Percentiles rank a stretch among this genome's conserved stretches.
phyloP scores from a whole-genome alignment of 306 rosid genomes.

The Geum urbanum region DNA sequence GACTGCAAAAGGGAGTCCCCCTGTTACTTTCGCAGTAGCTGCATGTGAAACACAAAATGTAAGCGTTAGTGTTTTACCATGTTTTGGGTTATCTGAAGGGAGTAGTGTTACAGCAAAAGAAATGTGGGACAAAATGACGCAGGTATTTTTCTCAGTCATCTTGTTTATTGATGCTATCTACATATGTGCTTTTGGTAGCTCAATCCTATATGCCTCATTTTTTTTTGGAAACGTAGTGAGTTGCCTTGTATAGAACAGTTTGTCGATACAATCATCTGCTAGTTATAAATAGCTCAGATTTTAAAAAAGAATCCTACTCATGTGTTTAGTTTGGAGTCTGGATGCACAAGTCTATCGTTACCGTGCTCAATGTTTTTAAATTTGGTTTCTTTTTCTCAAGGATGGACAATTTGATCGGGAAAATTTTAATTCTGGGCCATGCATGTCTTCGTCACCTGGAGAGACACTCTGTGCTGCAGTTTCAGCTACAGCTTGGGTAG shows the following conservation, averaged over 20 bases:
- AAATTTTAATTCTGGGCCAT: conserved; percentile 73
- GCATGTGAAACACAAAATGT: conserved; percentile 99
- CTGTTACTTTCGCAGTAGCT: conserved; percentile 85
- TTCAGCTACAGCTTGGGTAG: conserved; percentile 95
- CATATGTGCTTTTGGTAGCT: conserved; percentile 15
- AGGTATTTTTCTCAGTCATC: conserved; percentile 44
- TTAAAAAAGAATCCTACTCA: neutral
- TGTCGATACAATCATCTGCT: neutral
- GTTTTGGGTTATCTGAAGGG: conserved; percentile 85
- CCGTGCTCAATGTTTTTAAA: neutral
- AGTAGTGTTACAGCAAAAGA: conserved; percentile 64
- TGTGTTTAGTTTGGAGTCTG: neutral
- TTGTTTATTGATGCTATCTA: conserved; percentile 13
- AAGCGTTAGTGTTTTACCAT: conserved; percentile 80
- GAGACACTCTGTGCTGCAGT: conserved; percentile 95
- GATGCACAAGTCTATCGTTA: conserved; percentile 1
- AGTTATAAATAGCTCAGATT: neutral
- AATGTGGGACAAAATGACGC: conserved; percentile 79
- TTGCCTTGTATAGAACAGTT: neutral
- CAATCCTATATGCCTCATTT: conserved; percentile 3
- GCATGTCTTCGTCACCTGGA: conserved; percentile 84
- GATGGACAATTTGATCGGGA: conserved; percentile 88
- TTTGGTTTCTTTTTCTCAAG: conserved; percentile 27
- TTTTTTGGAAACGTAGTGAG: neutral
- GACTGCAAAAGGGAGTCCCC: conserved; percentile 89